Conservation (phyloP, 352 stramenopile genomes). For the Aphanomyces stellatus region DNA sequence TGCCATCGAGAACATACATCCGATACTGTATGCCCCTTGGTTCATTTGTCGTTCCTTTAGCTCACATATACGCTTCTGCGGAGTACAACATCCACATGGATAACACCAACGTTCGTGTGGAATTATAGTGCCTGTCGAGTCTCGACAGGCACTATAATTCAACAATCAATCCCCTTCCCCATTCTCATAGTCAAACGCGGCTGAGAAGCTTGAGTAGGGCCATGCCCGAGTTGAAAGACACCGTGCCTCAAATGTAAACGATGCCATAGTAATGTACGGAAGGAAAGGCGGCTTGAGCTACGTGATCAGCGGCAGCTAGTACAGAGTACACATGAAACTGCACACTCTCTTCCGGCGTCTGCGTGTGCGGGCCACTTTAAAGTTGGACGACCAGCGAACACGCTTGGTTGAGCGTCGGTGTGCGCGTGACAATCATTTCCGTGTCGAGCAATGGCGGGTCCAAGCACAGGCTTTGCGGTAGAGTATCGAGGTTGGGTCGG, state of each 20-base stretch:
- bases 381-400: constrained; percentile 3
- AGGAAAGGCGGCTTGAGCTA: not conserved
- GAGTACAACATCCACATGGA: too few species aligned
- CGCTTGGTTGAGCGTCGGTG: not conserved
- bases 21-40: too few species aligned
- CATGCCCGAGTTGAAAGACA: constrained; percentile 13
- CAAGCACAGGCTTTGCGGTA: not conserved
- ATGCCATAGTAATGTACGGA: constrained; percentile 5
- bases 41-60: too few species aligned
- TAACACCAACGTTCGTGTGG: too few species aligned
- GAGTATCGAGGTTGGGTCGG: not conserved
- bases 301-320: constrained; percentile 1
- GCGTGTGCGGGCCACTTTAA: not conserved
- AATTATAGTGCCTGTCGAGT: not conserved
- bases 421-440: not conserved
- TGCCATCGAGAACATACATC: too few species aligned
- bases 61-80: too few species aligned
- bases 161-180: not conserved
- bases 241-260: not conserved
- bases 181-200: not conserved
- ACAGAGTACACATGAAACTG: constrained; percentile 10
- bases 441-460: not conserved
- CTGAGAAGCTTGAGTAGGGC: not conserved
- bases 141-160: not conserved
- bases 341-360: not conserved